Evolutionary conservation across 1,284 basidiomycete species (phyloP), one percentile per base, ranked within the genome.

Genomic region (Heliocybe sulcata): DNA sequence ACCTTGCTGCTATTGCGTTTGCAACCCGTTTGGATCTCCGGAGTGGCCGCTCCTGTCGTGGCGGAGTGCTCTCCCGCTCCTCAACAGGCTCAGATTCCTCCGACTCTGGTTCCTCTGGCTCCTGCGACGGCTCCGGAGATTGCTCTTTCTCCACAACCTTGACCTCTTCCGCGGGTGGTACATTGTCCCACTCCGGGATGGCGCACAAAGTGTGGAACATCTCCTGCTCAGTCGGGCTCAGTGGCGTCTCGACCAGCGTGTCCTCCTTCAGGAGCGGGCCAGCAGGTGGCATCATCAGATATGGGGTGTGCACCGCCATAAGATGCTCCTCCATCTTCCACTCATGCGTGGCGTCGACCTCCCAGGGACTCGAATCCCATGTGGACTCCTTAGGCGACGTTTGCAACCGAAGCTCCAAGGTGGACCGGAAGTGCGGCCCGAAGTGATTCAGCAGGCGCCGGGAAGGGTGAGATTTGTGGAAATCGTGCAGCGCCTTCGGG

Each of bases 11-110:
- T 45, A 73, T 65, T 10, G 81, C 78, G 57, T 79, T 74, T 38
- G 83, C 83, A 25, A 87, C 84, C 54, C 85, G 73, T 69, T 81
- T 85, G 56, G 85, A 88, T 57, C 86, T 75, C 25, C 86, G 75
- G 54, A 87, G 64, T 1, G 73, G 65, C n/a, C 60, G 62, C 29
- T 58, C 59, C 50, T 57, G 22, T 61, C 59, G 31, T 33, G 25
- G 47, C 14, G 31, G 19, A 35, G 38, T 22, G 14, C 35, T 3
- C 38, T 26, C 23, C 16, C 26, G 19, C 35, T 58, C 48, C 12
- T 38, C 19, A n/a, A 55, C 56, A 49, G 53, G 31, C 23, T 35
- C 49, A 2, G 50, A 48, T 12, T 23, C 25, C 12, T 35, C 29
- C 6, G 54, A 33, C n/a, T 52, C 35, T 22, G 47, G 19, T 53